These are phyloP conservation scores for Agastache rugosa DNA, from an alignment of 257 asterid species.

Conservation along the genomic window DNA sequence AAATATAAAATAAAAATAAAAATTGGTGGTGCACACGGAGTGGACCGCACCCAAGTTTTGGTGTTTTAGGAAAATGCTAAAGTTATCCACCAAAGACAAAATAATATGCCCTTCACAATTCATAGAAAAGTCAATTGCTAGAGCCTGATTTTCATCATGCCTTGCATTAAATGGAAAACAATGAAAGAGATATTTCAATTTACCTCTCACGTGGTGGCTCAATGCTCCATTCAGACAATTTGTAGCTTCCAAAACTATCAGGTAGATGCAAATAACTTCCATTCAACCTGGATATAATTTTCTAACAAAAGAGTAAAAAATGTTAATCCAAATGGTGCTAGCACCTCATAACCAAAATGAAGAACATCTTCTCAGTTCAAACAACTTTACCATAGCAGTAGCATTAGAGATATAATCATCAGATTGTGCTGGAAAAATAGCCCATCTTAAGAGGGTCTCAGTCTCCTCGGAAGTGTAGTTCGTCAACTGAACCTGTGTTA, in stretches of 20 bases:
- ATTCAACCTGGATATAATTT: constrained; percentile 62
- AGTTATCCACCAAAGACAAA: not conserved
- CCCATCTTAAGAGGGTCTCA: constrained; percentile 75
- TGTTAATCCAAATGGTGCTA: constrained; percentile 22
- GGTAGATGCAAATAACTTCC: constrained; percentile 66
- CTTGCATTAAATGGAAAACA: constrained; percentile 26
- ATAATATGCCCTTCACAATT: not conserved
- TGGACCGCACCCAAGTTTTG: too few relatives aligned
- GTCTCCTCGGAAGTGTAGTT: constrained; percentile 66
- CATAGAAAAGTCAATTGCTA: not conserved
- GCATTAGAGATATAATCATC: constrained; percentile 61
- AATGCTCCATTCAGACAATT: constrained; percentile 62
- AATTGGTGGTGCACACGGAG: too few relatives aligned
- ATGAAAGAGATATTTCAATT: constrained; percentile 9
- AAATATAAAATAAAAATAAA: too few relatives aligned
- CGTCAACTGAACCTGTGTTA: constrained; percentile 71
- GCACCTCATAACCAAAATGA: constrained; percentile 32
- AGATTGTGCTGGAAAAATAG: constrained; percentile 69
- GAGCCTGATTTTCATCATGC: constrained; percentile 16
- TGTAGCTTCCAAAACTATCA: constrained; percentile 76
- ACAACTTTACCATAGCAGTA: constrained; percentile 66
- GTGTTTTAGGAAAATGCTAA: not conserved
- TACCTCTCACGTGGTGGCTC: constrained; percentile 73
- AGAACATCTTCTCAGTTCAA: constrained; percentile 25
- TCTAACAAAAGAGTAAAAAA: constrained; percentile 51